Evolutionary conservation across 371 early-diverging fungal species (phyloP).

Genomic region (Lichtheimia hyalospora): DNA sequence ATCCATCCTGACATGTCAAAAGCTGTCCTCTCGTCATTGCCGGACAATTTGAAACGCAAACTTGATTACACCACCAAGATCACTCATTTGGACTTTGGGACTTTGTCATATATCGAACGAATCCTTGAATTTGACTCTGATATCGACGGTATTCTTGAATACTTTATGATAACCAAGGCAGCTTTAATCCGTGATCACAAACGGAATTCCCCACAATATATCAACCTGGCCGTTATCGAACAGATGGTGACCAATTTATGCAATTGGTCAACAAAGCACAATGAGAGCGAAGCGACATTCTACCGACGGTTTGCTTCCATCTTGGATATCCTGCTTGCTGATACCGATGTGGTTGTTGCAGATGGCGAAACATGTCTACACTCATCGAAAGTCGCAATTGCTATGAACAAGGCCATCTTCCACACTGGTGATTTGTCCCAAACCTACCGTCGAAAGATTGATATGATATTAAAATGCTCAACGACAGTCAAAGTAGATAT

Average conservation of each 20-base stretch:
- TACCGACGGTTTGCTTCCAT: conserved; percentile 12
- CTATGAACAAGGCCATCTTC: conserved; percentile 4
- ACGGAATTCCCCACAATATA: background rate
- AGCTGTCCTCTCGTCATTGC: background rate
- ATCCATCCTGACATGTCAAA: background rate
- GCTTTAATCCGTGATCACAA: too few relatives aligned
- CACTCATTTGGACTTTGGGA: background rate
- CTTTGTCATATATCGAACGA: background rate
- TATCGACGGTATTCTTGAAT: background rate
- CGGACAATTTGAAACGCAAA: background rate
- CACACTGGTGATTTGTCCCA: background rate
- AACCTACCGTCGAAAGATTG: conserved; percentile 1
- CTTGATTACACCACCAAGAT: background rate
- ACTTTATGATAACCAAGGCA: background rate
- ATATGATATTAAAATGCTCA: background rate
- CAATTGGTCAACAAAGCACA: background rate
- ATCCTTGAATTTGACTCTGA: conserved; percentile 1
- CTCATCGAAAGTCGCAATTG: background rate
- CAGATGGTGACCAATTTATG: background rate
- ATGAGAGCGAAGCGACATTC: conserved; percentile 10
- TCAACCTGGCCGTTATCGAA: background rate
- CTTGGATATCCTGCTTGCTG: conserved; percentile 5
- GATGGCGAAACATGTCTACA: conserved; percentile 7
- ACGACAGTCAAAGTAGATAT: background rate
- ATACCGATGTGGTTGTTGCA: background rate